Evolutionary conservation across 805 yeast species (phyloP).

Genomic region (Barnettozyma sucrosica): DNA sequence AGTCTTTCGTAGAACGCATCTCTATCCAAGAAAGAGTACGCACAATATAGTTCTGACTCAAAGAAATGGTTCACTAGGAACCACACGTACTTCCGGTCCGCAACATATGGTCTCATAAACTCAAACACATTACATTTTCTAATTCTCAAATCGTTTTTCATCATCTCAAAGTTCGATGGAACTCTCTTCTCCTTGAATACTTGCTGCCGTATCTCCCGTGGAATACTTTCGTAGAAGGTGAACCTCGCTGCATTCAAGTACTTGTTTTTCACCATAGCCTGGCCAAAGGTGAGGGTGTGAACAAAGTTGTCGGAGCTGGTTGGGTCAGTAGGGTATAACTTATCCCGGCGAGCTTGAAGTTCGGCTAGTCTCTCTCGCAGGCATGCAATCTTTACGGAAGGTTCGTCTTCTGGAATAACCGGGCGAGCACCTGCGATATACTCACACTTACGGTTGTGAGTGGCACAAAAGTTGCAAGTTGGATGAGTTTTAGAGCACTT

Average conservation of each 20-base stretch:
- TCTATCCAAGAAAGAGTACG: neutral
- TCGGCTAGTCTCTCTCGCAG: neutral
- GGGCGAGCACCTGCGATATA: neutral
- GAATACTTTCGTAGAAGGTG: neutral
- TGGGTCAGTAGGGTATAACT: neutral
- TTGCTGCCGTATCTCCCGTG: neutral
- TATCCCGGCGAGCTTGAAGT: neutral
- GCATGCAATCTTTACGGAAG: neutral
- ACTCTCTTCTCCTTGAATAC: neutral
- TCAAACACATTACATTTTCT: neutral
- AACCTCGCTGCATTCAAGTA: neutral
- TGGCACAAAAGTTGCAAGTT: neutral
- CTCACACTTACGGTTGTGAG: neutral
- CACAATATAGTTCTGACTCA: neutral
- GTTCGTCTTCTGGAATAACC: neutral
- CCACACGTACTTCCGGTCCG: neutral
- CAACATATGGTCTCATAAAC: neutral
- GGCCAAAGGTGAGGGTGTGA: neutral
- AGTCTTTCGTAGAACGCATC: neutral
- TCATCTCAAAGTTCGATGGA: neutral
- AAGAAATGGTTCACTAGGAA: constrained; percentile 3
- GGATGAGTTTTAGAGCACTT: neutral
- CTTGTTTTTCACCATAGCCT: neutral
- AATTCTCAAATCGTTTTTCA: neutral
- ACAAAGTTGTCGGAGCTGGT: neutral